phyloP scores from a whole-genome alignment of 768 basidiomycete species.

The Hericium erinaceus region DNA sequence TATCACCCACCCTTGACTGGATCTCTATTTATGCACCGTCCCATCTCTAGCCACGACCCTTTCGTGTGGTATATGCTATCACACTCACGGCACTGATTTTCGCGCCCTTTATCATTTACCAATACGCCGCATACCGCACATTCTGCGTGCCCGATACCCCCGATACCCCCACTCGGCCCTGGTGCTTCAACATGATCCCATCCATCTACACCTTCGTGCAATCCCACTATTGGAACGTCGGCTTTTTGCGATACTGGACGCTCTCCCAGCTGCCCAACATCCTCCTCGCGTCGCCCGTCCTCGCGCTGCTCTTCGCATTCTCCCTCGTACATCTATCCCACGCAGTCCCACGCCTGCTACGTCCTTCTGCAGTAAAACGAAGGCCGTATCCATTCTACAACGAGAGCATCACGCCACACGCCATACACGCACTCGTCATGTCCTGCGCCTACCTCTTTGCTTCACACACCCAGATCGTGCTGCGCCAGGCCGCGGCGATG shows the following conservation, averaged over 20 bases:
- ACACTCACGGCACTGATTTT: slow-evolving; percentile 39
- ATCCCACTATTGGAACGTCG: slow-evolving; percentile 73
- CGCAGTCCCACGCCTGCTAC: neutral
- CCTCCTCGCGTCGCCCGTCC: slow-evolving; percentile 63
- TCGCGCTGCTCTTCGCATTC: slow-evolving; percentile 34
- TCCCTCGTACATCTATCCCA: neutral
- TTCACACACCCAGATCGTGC: slow-evolving; percentile 81
- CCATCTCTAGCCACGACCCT: slow-evolving; percentile 24
- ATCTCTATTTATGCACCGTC: neutral
- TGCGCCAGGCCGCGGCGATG: slow-evolving; percentile 67
- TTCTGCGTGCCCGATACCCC: slow-evolving; percentile 47
- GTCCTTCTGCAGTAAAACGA: neutral
- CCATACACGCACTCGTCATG: slow-evolving; percentile 60
- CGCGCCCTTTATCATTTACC: slow-evolving; percentile 64
- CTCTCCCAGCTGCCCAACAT: slow-evolving; percentile 81
- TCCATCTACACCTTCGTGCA: slow-evolving; percentile 81
- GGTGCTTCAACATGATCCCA: slow-evolving; percentile 60
- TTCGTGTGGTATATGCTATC: slow-evolving; percentile 26
- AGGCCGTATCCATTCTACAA: slow-evolving; percentile 15
- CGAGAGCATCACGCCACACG: slow-evolving; percentile 48
- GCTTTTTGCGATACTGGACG: slow-evolving; percentile 85
- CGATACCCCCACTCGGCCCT: slow-evolving; percentile 25
- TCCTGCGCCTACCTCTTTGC: slow-evolving; percentile 53
- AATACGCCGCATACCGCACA: slow-evolving; percentile 49
- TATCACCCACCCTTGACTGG: neutral